Conservation (phyloP, 2,329 filamentous ascomycete genomes). For the Incumbomyces lentus region DNA sequence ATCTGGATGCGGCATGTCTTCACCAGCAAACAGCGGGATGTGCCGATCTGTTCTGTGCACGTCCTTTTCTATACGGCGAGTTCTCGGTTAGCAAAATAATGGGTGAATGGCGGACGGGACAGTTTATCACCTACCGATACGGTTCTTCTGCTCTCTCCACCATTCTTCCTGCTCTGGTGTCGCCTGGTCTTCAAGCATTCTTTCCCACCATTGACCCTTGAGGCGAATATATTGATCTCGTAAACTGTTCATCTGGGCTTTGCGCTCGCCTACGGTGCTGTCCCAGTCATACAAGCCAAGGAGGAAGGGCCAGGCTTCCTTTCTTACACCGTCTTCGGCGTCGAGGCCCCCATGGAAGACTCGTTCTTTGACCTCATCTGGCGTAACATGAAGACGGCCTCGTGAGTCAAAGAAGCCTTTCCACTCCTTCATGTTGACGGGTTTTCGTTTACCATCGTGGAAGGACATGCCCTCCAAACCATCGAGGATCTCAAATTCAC, state of each 20-base stretch:
- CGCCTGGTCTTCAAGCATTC: conserved; percentile 70
- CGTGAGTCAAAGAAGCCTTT: conserved; percentile 71
- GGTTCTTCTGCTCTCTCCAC: conserved; percentile 88
- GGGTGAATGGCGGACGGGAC: conserved; percentile 23
- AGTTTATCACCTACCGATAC: conserved; percentile 63
- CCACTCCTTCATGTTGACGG: conserved; percentile 79
- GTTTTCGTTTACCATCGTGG: conserved; percentile 60
- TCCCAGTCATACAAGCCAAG: conserved; percentile 91
- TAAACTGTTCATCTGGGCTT: conserved; percentile 69
- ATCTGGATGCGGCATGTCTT: conserved; percentile 93
- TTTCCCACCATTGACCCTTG: conserved; percentile 94
- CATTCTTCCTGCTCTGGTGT: conserved; percentile 78
- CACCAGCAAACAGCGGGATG: conserved; percentile 88
- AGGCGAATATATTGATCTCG: conserved; percentile 89
- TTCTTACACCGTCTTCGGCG: conserved; percentile 79
- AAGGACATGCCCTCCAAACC: conserved; percentile 63
- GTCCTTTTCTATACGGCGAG: conserved; percentile 72
- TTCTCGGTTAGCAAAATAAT: conserved; percentile 38
- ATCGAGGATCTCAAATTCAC: conserved; percentile 90
- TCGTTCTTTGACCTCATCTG: conserved; percentile 92
- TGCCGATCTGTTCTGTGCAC: conserved; percentile 93
- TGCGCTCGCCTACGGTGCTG: conserved; percentile 74
- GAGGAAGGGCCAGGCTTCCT: conserved; percentile 93
- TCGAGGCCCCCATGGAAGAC: conserved; percentile 91
- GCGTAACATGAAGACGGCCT: conserved; percentile 66